Conservation (phyloP, 139 green algal genomes). For the Trebouxia sp. region DNA sequence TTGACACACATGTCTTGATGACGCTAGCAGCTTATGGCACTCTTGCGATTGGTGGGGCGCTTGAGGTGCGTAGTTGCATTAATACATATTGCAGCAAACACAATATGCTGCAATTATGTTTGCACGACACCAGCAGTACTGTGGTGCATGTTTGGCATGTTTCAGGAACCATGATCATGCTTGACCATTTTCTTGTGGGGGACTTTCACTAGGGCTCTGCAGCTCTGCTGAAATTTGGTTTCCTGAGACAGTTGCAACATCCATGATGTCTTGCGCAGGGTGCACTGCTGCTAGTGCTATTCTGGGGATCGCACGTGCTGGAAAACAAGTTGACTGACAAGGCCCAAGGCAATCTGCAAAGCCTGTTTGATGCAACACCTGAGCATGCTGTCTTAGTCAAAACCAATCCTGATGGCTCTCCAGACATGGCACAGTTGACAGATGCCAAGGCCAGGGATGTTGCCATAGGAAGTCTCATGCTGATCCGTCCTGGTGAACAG, state of each 20-base stretch:
- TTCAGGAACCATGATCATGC: no score
- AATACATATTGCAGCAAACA: no score
- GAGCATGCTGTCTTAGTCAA: conserved; percentile 57
- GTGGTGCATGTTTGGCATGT: no score
- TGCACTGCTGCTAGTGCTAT: conserved; percentile 85
- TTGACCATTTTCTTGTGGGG: no score
- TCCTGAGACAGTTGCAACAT: no score
- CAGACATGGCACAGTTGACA: conserved; percentile 24
- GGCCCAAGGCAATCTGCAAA: conserved; percentile 63
- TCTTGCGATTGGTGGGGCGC: conserved; percentile 63
- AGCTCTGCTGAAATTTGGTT: no score
- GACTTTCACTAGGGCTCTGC: no score
- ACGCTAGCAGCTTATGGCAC: conserved; percentile 72
- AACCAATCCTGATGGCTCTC: conserved; percentile 35
- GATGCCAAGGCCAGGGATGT: conserved; percentile 47
- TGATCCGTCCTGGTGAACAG: conserved; percentile 78
- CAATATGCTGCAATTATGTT: no score
- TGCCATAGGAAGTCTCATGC: conserved; percentile 57
- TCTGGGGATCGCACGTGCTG: conserved; percentile 70
- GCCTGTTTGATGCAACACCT: conserved; percentile 66
- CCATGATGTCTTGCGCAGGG: conserved; percentile 60
- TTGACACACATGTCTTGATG: conserved; percentile 90
- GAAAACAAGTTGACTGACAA: conserved; percentile 67
- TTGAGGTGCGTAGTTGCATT: conserved; percentile 79
- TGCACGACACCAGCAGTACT: no score